Evolutionary conservation across 768 basidiomycete genomes (phyloP), one percentile per base, ranked within the genome.

Genomic region (Agrocybe chaxingu): DNA sequence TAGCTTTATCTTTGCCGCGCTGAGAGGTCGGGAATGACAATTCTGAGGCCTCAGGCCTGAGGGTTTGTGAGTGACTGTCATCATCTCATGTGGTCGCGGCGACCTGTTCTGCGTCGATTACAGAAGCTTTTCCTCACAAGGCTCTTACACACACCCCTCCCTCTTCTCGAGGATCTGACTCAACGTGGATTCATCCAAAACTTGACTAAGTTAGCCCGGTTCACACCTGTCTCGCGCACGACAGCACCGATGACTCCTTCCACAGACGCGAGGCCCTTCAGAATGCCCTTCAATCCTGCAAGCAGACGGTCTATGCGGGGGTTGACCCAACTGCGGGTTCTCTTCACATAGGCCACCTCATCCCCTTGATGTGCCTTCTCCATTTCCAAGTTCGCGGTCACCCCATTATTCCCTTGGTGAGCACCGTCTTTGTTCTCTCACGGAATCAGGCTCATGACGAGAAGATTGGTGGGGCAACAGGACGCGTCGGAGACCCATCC

Each of bases 391-490:
- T 90, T 35, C 76, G 78, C n/a, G 96, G 96, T 1, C 93, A 98
- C 67, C 72, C 75, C 29, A 75, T 84, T 36, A 84, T 98, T 31
- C 85, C 91, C 4, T 77, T 99, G 24, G 96, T 97, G 62, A 70
- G 89, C 67, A 3, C n/a, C 48, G 41, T 3, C 5, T 38, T 33
- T 30, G 12, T 38, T 19, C n/a, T 46, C 43, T 38, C 45, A 30
- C 9, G 16, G 29, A 30, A 30, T 40, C 32, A 35, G 57, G 34
- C 38, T 38, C 35, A 53, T 38, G 30, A 7, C n/a, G 31, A 30
- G 31, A 62, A 98, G 96, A 89, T 98, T 64, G 96, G 97, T 31
- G 94, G 93, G 1, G 95, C 93, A 7, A 98, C 96, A 0, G 97
- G 93, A 7, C 83, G 88, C n/a, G 86, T 99, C 40, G 97, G 97